Evolutionary conservation across 2,329 filamentous ascomycete species (phyloP).

Genomic region (Fusarium devonianum): DNA sequence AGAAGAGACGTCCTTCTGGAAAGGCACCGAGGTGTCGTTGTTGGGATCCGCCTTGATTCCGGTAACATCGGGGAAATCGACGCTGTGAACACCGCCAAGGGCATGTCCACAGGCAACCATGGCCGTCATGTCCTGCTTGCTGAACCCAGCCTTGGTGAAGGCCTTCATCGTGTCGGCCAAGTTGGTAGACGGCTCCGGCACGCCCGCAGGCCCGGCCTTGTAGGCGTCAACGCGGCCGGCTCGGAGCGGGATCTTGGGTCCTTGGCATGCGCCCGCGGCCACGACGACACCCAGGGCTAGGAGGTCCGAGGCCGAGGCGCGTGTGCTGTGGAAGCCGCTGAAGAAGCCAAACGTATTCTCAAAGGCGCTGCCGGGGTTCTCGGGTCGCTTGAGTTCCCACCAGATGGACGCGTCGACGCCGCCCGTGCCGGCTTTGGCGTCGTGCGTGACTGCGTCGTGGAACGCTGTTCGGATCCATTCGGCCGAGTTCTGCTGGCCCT

Average conservation of each 20-base stretch:
- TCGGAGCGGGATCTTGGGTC: constrained; percentile 40
- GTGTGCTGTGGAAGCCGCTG: constrained; percentile 8
- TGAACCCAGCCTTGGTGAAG: constrained; percentile 45
- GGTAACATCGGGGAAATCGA: constrained; percentile 51
- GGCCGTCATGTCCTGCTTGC: constrained; percentile 46
- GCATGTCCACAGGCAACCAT: constrained; percentile 49
- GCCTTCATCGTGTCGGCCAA: constrained; percentile 36
- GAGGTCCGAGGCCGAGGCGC: constrained; percentile 39
- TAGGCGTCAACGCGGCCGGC: constrained; percentile 44
- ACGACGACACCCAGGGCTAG: constrained; percentile 44
- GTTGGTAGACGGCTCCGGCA: constrained; percentile 44
- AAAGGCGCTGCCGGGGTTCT: constrained; percentile 36
- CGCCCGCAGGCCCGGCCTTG: constrained; percentile 42
- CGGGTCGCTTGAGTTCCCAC: constrained; percentile 34
- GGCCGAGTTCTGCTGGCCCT: constrained; percentile 34
- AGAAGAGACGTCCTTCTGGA: constrained; percentile 47
- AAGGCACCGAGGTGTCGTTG: constrained; percentile 43
- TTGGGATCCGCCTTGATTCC: constrained; percentile 1
- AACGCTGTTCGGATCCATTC: constrained; percentile 42
- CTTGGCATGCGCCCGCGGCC: constrained; percentile 51
- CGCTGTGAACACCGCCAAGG: constrained; percentile 53
- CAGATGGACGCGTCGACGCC: constrained; percentile 40
- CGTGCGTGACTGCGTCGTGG: constrained; percentile 38
- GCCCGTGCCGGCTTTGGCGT: constrained; percentile 29
- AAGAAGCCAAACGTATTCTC: constrained; percentile 47